Evolutionary conservation across 768 basidiomycete genomes (phyloP).

Genomic region (Phaffia tasmanica): DNA sequence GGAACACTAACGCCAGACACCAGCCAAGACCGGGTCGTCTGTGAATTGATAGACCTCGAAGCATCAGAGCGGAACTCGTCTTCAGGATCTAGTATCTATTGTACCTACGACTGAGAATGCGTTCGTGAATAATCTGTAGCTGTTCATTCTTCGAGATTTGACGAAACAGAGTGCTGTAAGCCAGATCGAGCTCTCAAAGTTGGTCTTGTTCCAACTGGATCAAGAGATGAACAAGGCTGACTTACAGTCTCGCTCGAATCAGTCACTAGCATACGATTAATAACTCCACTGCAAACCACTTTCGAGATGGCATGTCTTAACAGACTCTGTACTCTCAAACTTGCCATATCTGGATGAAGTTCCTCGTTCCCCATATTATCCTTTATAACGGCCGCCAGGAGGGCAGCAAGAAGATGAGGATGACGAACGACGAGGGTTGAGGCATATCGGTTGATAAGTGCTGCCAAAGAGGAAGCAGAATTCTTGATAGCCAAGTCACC

Average conservation of each 20-base stretch:
- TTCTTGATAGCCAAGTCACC: conserved; percentile 89
- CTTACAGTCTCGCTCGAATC: conserved; percentile 59
- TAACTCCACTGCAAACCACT: conserved; percentile 56
- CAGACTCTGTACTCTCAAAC: conserved; percentile 67
- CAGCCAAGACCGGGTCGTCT: conserved; percentile 81
- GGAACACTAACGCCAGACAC: conserved; percentile 54
- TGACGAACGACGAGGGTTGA: conserved; percentile 57
- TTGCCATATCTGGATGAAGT: conserved; percentile 33
- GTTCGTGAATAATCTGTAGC: conserved; percentile 74
- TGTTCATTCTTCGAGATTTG: conserved; percentile 48
- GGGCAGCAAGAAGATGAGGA: conserved; percentile 45
- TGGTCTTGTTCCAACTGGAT: not conserved
- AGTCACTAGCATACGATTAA: conserved; percentile 77
- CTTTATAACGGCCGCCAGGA: conserved; percentile 51
- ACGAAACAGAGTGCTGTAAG: not conserved
- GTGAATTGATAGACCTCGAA: not conserved
- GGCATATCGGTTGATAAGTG: conserved; percentile 77
- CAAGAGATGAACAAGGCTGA: not conserved
- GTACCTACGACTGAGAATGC: conserved; percentile 65
- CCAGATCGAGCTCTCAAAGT: not conserved
- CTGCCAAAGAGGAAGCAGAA: conserved; percentile 67
- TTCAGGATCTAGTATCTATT: not conserved
- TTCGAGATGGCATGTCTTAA: conserved; percentile 72
- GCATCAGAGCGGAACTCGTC: no score
- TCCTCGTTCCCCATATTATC: conserved; percentile 49